Evolutionary conservation across 805 yeast genomes (phyloP), one percentile per base, ranked within the genome.

Genomic region (Yamadazyma paraphyllophila): DNA sequence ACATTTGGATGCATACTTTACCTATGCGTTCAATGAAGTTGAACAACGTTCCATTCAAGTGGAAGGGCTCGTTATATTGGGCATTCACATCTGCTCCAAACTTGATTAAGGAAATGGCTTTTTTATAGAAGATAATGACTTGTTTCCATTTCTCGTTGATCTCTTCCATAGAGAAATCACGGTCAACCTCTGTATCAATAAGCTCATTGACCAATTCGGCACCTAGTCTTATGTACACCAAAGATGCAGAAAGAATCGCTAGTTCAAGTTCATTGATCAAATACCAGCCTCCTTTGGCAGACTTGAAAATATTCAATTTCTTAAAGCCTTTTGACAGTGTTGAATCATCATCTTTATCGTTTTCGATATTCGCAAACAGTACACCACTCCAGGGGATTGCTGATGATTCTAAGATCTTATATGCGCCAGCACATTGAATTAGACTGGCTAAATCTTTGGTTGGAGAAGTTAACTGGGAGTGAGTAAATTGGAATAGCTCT

Each of bases 1-100:
- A 63, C 63, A 69, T 61, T 48, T 71, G 77, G 30, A 66, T 59
- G 40, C 67, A 57, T 5, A 67, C 54, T 31, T 59, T 58, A 42
- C 61, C 55, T 4, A 69, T 56, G 34, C 62, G 63, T 10, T 46
- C 49, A 2, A 65, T 31, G 24, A 64, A 52, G 1, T 45, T 38
- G 51, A 39, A 59, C 7, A 36, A 12, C 26, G 27, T 20, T 8
- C 47, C 48, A 38, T 47, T 47, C 1, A 55, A 16, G n/a, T 36
- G 36, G 32, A n/a, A n/a, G 2, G 42, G 13, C 12, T 35, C 45
- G 3, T 12, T 24, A 11, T 34, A 30, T 12, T 27, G 11, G 2
- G 27, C 4, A 24, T 44, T 45, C 7, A 43, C 39, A 7, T 50
- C 37, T 9, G 29, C 16, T 1, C 34, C 17, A 48, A 63, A 68